Evolutionary conservation across 768 basidiomycete genomes (phyloP).

Genomic region (Russula brevipes): DNA sequence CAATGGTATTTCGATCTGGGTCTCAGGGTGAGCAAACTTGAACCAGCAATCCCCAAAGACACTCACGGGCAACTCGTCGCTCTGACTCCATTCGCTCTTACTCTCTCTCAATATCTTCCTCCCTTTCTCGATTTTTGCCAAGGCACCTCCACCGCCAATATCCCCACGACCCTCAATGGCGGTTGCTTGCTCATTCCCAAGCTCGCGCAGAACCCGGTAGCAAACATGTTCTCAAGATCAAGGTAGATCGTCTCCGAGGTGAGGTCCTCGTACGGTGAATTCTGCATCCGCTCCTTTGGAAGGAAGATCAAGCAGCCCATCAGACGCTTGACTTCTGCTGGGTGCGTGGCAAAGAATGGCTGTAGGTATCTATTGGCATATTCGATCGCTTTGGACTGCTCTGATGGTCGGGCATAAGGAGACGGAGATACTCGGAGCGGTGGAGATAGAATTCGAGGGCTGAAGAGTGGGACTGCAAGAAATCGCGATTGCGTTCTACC

Average conservation of each 20-base stretch:
- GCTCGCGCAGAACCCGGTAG: slow-evolving; percentile 82
- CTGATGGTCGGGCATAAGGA: slow-evolving; percentile 56
- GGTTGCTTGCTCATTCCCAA: slow-evolving; percentile 87
- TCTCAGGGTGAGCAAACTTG: slow-evolving; percentile 9
- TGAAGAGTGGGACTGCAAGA: slow-evolving; percentile 65
- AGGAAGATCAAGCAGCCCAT: slow-evolving; percentile 66
- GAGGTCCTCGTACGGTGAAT: slow-evolving; percentile 72
- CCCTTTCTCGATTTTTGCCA: slow-evolving; percentile 91
- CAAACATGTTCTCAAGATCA: slow-evolving; percentile 78
- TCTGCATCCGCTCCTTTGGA: slow-evolving; percentile 57
- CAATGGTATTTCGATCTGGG: slow-evolving; percentile 89
- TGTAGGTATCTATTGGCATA: slow-evolving; percentile 69
- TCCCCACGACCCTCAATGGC: slow-evolving; percentile 87
- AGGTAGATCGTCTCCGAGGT: slow-evolving; percentile 66
- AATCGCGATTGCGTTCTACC: slow-evolving; percentile 60
- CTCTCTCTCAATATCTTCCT: slow-evolving; percentile 88
- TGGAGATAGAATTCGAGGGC: slow-evolving; percentile 87
- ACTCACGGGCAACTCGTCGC: slow-evolving; percentile 81
- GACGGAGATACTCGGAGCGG: slow-evolving; percentile 81
- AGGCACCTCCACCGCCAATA: slow-evolving; percentile 86
- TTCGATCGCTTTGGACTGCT: slow-evolving; percentile 54
- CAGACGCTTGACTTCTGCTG: slow-evolving; percentile 61
- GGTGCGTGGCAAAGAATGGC: slow-evolving; percentile 58
- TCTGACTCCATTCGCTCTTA: slow-evolving; percentile 88
- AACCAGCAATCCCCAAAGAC: slow-evolving; percentile 20